Base-by-base conservation (phyloP, 768 basidiomycete genomes). In the Hygrocybe punicea region DNA sequence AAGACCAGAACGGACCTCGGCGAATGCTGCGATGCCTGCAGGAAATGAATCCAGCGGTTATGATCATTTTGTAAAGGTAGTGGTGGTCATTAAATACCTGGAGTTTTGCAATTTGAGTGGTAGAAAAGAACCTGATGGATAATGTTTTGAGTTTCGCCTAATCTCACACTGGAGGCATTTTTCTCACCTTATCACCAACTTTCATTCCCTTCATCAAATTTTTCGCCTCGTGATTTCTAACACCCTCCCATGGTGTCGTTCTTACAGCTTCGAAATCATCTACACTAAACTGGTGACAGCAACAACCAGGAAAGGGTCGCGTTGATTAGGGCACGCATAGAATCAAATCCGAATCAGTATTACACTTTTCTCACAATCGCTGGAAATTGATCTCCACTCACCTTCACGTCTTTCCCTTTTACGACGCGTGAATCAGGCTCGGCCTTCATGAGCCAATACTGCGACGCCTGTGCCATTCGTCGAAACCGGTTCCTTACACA, bases 381-480 rank as follows among this genome's bases (percentile, higher is more conserved):
- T 29, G 8, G 29, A 29, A 29, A 29, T 29, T 29, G 29, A 29
- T 29, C 29, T 29, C 29, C 8, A 51, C 71, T 46, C 61, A 78
- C 91, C 79, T 89, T 92, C 61, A 94, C 89, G 60, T 94, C 91
- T 63, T 86, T 89, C 44, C 91, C 91, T 69, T 91, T 93, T 42
- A 90, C 88, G 46, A 92, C 65, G 54, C 91, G 85, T 14, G 89
- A 83, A 58, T 93, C 86, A 8, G 91, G 91, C 68, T 93, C 91
- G 3, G 91, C 91, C 70, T 93, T 93, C 71, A 91, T 81, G 21
- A 93, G 79, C 89, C 91, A 93, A 55, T 73, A 78, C 53, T 68
- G 73, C 33, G 55, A 39, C 21, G 61, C 25, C 53, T 61, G 67
- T 19, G 34, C 29, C 29, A 29, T 29, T 29, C 29, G 29, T 8